Conservation (phyloP, 1,284 basidiomycete species). For the Irpex sp. region DNA sequence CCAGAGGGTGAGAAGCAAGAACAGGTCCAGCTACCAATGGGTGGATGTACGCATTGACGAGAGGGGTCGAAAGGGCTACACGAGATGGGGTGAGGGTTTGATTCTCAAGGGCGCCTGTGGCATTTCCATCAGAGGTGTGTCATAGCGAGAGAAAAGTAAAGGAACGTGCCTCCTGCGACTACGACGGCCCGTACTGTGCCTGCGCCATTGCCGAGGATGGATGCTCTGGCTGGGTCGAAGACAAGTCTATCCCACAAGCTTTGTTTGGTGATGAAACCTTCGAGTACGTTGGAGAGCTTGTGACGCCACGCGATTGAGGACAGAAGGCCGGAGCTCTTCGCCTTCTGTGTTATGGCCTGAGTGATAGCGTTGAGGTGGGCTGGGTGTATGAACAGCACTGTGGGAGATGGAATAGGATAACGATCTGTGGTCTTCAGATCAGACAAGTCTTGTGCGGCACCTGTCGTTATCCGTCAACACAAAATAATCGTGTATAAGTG, state of each 20-base stretch:
- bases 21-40: slow-evolving; percentile 63
- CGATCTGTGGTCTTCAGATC: slow-evolving; percentile 45
- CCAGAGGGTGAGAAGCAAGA: slow-evolving; percentile 70
- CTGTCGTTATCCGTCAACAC: background rate
- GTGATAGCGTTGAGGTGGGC: slow-evolving; percentile 52
- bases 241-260: slow-evolving; percentile 77
- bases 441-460: slow-evolving; percentile 30
- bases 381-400: slow-evolving; percentile 60
- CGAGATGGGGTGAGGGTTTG: slow-evolving; percentile 53
- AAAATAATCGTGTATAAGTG: background rate
- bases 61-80: slow-evolving; percentile 66
- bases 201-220: slow-evolving; percentile 54
- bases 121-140: background rate
- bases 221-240: slow-evolving; percentile 60
- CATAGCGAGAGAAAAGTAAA: background rate
- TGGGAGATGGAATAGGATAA: slow-evolving; percentile 64
- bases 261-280: slow-evolving; percentile 71
- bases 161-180: slow-evolving; percentile 56
- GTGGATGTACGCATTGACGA: slow-evolving; percentile 60
- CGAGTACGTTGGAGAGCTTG: slow-evolving; percentile 58
- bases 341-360: slow-evolving; percentile 45
- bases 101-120: slow-evolving; percentile 32
- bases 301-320: slow-evolving; percentile 68
- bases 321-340: slow-evolving; percentile 49
- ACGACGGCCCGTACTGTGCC: slow-evolving; percentile 58